phyloP scores from a whole-genome alignment of 805 yeast genomes.

The Lipomyces orientalis region DNA sequence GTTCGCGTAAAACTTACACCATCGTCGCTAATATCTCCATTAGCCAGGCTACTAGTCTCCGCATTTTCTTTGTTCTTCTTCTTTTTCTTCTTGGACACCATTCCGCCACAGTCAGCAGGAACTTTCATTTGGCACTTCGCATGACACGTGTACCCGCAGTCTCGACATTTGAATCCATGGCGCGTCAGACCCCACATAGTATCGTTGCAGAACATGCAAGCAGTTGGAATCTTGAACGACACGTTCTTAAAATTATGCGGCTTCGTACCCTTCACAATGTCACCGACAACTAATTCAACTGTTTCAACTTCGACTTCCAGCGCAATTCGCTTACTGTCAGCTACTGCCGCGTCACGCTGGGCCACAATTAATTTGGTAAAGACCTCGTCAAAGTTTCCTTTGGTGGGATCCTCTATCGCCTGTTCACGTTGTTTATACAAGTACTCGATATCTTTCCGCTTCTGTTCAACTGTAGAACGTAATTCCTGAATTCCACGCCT shows the following conservation, averaged over 20 bases:
- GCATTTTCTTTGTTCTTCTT: constrained; percentile 20
- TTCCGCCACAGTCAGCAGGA: constrained; percentile 55
- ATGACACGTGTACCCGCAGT: constrained; percentile 40
- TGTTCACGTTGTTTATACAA: constrained; percentile 43
- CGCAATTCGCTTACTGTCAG: constrained; percentile 74
- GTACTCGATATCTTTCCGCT: constrained; percentile 40
- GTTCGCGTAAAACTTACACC: constrained; percentile 6
- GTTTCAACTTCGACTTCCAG: constrained; percentile 90
- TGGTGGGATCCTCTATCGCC: constrained; percentile 53
- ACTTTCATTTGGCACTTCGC: constrained; percentile 40
- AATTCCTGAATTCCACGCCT: constrained; percentile 39
- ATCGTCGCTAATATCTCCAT: constrained; percentile 21
- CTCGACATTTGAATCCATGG: constrained; percentile 39
- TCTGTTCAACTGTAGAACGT: constrained; percentile 43
- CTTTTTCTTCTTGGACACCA: constrained; percentile 27
- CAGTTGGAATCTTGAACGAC: constrained; percentile 40
- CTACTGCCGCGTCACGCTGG: constrained; percentile 67
- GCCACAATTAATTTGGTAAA: constrained; percentile 58
- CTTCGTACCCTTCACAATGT: constrained; percentile 57
- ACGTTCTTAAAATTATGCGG: constrained; percentile 40
- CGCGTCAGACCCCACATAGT: constrained; percentile 39
- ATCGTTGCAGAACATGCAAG: constrained; percentile 38
- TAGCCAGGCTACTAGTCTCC: constrained; percentile 5
- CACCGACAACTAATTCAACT: constrained; percentile 80
- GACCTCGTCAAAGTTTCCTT: constrained; percentile 58